Conservation (phyloP, 345 rosid species). For the Lepidium africanum region DNA sequence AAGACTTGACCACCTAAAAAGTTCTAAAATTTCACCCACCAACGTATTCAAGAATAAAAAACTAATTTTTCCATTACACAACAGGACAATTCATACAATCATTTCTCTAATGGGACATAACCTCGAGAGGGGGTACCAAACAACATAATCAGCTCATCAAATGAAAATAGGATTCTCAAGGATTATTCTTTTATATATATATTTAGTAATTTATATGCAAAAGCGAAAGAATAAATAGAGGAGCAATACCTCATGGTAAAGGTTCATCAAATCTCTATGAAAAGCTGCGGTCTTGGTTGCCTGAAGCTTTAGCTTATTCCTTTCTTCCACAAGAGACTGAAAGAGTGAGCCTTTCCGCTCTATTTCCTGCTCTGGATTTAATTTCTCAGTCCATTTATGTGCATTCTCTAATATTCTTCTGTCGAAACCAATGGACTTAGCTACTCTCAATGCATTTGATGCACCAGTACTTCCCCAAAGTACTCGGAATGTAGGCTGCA, state of each 20-base stretch:
- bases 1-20: background rate
- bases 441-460: constrained; percentile 83
- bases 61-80: background rate
- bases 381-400: constrained; percentile 56
- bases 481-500: constrained; percentile 69
- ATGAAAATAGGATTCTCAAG: background rate
- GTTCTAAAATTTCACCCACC: background rate
- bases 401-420: constrained; percentile 53
- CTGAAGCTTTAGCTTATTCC: constrained; percentile 57
- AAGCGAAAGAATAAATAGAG: background rate
- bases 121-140: background rate
- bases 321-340: constrained; percentile 72
- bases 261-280: constrained; percentile 52
- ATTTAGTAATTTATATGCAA: too few relatives aligned
- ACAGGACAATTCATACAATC: background rate
- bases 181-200: background rate
- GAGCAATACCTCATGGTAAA: constrained; percentile 55
- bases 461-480: constrained; percentile 82
- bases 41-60: background rate
- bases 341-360: constrained; percentile 59
- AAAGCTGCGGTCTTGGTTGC: constrained; percentile 46
- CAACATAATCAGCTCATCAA: background rate
- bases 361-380: constrained; percentile 64
- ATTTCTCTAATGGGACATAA: background rate
- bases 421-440: constrained; percentile 75